Evolutionary conservation across 345 rosid genomes (phyloP).

Genomic region (Murraya koenigii): DNA sequence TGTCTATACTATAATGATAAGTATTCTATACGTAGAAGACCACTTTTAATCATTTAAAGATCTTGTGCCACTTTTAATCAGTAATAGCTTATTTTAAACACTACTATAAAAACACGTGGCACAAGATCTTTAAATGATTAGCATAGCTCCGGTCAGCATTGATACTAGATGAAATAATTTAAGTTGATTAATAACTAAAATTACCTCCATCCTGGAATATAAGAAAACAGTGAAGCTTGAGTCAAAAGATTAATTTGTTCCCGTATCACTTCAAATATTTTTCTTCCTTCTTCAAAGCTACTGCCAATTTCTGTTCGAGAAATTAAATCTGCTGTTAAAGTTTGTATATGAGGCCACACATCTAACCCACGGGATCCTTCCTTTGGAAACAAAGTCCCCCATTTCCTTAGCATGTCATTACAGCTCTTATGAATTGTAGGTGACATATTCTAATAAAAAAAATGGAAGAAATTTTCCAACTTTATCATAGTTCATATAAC

Average conservation of each 20-base stretch:
- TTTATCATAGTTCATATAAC: not conserved
- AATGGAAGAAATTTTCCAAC: not conserved
- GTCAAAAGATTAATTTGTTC: constrained; percentile 38
- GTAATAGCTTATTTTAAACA: too few species aligned
- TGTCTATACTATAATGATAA: too few species aligned
- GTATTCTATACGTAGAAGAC: too few species aligned
- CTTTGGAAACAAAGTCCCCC: constrained; percentile 15
- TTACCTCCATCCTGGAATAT: constrained; percentile 73
- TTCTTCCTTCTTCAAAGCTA: constrained; percentile 68
- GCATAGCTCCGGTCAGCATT: too few species aligned
- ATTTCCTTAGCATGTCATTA: constrained; percentile 30
- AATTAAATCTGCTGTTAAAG: constrained; percentile 38
- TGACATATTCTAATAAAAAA: constrained; percentile 7
- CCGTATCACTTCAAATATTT: constrained; percentile 50
- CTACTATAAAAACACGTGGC: too few species aligned
- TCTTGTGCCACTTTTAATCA: too few species aligned
- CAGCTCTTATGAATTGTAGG: constrained; percentile 22
- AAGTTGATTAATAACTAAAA: not conserved
- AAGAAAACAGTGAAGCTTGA: constrained; percentile 27
- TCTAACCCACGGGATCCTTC: constrained; percentile 15
- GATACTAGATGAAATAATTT: too few species aligned
- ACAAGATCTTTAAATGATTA: too few species aligned
- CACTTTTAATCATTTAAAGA: too few species aligned
- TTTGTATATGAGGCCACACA: constrained; percentile 22
- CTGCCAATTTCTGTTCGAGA: constrained; percentile 61